phyloP scores from a whole-genome alignment of 345 rosid species.

The Populus nigra region DNA sequence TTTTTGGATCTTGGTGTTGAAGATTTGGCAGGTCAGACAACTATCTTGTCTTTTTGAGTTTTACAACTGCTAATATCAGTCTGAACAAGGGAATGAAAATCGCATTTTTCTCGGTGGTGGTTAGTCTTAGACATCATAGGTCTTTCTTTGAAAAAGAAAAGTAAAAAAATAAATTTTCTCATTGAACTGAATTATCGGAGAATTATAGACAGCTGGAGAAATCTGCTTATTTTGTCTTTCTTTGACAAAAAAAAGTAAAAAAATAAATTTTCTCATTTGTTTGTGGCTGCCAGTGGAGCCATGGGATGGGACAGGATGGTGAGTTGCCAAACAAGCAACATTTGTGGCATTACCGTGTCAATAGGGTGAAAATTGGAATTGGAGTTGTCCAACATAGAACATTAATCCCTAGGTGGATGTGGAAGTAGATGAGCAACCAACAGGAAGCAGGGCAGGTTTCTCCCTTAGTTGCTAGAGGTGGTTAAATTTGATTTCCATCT shows the following conservation, averaged over 20 bases:
- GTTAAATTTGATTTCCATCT: neutral
- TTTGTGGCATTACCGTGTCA: neutral
- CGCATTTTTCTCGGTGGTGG: neutral
- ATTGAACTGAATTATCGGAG: neutral
- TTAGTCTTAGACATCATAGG: neutral
- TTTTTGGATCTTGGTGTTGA: neutral
- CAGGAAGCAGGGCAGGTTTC: neutral
- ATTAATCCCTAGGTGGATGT: neutral
- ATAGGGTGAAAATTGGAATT: neutral
- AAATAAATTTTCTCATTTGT: too few species aligned
- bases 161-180: neutral
- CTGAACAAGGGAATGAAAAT: neutral
- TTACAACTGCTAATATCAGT: neutral
- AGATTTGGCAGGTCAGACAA: neutral
- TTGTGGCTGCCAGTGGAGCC: neutral
- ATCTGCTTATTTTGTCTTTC: neutral
- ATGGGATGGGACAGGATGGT: neutral
- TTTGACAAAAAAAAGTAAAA: too few species aligned
- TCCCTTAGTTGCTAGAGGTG: neutral
- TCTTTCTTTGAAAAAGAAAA: neutral
- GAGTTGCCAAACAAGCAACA: neutral
- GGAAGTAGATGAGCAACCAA: neutral
- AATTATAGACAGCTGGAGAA: neutral
- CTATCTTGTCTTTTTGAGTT: neutral
- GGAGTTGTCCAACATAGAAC: neutral